Base-by-base conservation (phyloP, 2,329 filamentous ascomycete genomes). In the Exophiala bonariae region DNA sequence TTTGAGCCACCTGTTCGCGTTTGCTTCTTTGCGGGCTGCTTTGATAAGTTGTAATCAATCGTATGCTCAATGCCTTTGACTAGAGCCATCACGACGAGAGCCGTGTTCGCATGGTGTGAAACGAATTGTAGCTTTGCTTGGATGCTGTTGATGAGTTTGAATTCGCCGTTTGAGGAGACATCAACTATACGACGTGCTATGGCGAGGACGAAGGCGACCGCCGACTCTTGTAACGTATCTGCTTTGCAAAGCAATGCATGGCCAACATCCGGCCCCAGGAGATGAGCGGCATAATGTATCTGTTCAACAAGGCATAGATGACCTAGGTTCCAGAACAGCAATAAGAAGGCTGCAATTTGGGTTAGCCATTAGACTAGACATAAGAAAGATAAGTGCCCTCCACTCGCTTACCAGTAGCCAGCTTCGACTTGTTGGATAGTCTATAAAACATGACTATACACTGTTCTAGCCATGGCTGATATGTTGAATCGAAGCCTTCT, bases 101-200 rank as follows among this genome's bases (percentile, higher is more conserved):
- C 32, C 16, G 49, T 51, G 18, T 51, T 51, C 16, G 49, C 49
- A 17, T 51, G 49, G 18, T 51, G 49, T 22, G 43, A 51, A 20
- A 51, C 44, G 34, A 51, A 47, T 26, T 47, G 34, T 39, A 51
- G 36, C 40, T 43, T 47, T 33, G 44, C 39, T 28, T 47, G 44
- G 13, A 47, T 36, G 38, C 49, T 51, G 22, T 51, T 51, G 26
- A 51, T 38, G n/a, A 51, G 49, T 33, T 26, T 44, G 17, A 47
- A 47, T 22, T 51, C 39, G 14, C 49, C 49, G 26, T 26, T 13
- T 5, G 49, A 23, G 30, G 49, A 51, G 4, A 51, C 44, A 22
- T 51, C 44, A 13, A 47, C 49, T 16, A 51, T 51, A 8, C 49
- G 44, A 14, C 39, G 49, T 19, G 49, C 44, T 23, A 33, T 44